Percentiles rank a stretch among this genome's conserved stretches.
Evolutionary conservation across 2,329 filamentous ascomycete genomes (phyloP).

Genomic region (Alternaria sp.): DNA sequence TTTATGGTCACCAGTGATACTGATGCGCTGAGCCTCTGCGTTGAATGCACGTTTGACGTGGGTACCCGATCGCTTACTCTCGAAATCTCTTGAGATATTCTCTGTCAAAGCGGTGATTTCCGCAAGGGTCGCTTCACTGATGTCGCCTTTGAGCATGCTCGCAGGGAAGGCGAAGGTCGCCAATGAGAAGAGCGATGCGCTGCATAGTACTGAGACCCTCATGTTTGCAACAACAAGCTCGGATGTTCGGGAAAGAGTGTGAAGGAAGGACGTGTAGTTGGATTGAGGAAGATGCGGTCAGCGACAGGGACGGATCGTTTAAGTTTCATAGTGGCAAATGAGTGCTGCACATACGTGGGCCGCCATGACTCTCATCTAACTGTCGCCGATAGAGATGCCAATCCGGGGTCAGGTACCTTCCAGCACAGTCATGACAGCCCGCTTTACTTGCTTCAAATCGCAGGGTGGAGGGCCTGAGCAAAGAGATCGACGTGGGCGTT

Average conservation of each 20-base stretch:
- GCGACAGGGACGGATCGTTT: neutral
- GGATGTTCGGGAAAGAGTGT: neutral
- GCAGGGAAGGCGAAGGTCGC: constrained; percentile 18
- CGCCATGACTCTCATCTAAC: neutral
- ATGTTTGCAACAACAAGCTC: constrained; percentile 6
- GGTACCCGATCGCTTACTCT: constrained; percentile 8
- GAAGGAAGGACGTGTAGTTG: neutral
- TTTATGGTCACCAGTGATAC: constrained; percentile 15
- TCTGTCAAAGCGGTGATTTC: constrained; percentile 17
- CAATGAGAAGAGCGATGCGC: constrained; percentile 15
- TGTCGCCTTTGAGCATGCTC: constrained; percentile 17
- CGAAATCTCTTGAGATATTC: constrained; percentile 13
- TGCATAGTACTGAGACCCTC: constrained; percentile 16
- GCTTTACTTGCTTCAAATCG: constrained; percentile 1
- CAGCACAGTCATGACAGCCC: neutral
- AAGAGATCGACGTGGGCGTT: neutral
- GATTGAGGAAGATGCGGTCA: neutral
- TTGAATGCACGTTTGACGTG: constrained; percentile 15
- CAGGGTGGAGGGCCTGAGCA: neutral
- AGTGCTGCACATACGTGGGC: neutral
- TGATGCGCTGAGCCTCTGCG: constrained; percentile 20
- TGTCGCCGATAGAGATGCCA: constrained; percentile 2
- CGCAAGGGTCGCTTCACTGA: constrained; percentile 13
- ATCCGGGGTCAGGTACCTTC: neutral
- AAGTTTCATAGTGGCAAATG: constrained; percentile 1